Conservation (phyloP, 2,329 filamentous ascomycete species). For the Diaporthe velutina region DNA sequence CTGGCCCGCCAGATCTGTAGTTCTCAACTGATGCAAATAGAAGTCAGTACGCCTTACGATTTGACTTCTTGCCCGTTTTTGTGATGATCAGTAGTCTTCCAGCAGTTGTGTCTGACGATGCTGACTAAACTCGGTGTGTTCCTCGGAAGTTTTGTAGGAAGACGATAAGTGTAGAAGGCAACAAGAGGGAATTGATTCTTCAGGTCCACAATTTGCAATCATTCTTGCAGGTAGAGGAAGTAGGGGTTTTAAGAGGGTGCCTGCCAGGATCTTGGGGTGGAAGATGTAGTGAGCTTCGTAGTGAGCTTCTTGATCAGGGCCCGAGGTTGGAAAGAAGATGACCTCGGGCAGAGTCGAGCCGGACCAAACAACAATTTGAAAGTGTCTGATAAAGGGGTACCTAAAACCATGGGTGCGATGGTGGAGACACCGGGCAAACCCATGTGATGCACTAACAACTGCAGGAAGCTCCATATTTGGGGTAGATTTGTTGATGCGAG, state of each 20-base stretch:
- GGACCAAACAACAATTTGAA: background rate
- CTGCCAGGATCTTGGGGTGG: too few relatives aligned
- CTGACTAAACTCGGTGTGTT: background rate
- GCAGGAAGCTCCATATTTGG: background rate
- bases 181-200: background rate
- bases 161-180: background rate
- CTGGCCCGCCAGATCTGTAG: background rate
- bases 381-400: conserved; percentile 1
- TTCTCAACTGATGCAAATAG: background rate
- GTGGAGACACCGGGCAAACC: rapidly evolving
- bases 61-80: background rate
- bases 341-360: conserved; percentile 25
- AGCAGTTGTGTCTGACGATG: background rate
- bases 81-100: background rate
- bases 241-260: too few relatives aligned
- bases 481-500: conserved; percentile 11
- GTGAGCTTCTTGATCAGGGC: background rate
- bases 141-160: background rate
- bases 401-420: background rate
- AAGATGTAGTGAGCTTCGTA: too few relatives aligned
- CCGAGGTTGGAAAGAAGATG: conserved; percentile 22
- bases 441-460: conserved; percentile 19
- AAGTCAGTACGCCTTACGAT: background rate
- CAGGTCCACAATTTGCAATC: too few relatives aligned
- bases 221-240: background rate